Evolutionary conservation across 345 rosid genomes (phyloP), one percentile per base, ranked within the genome.

Genomic region (Pseudoturritis turrita): DNA sequence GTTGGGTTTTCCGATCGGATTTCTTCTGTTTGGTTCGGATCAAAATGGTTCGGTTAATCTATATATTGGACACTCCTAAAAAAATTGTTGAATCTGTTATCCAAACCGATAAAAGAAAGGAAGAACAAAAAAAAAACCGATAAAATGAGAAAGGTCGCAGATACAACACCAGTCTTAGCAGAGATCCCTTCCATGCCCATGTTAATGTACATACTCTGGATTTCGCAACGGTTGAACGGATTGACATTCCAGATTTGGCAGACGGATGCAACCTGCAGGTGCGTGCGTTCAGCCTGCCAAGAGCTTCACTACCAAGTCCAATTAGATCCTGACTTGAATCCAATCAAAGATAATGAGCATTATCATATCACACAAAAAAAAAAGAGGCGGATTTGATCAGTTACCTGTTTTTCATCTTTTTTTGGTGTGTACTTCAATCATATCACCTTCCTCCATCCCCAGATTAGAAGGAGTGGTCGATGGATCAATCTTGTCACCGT

Each of bases 391-490:
- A 59, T 23, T 52, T 75, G 22, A 68, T 62, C 8, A 36, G 39
- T 37, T 69, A 70, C 75, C 66, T 54, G 28, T 47, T 76, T 46
- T 52, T 89, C 84, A 88, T 45, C 81, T 76, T 51, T 82, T 81
- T 82, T 79, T 89, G 31, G 50, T 55, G 75, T 82, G 82, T 58
- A 89, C 98, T 85, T 89, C 96, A 66, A 94, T 83, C 50, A 91
- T 88, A 81, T 94, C 98, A 31, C 84, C 77, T n/a, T 94, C 96
- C 66, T 94, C 98, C 96, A 94, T 88, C 13, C 78, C 98, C 40
- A 94, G 95, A 73, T 81, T 66, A 55, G 68, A 72, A 36, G 98
- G 98, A 19, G 96, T 91, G 18, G 83, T 83, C 2, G 83, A 43
- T 22, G 88, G 88, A 81, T 73, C 73, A 36, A 94, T 73, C 81